Evolutionary conservation across 2,329 filamentous ascomycete genomes (phyloP).

Genomic region (Tolypocladium inflatum): DNA sequence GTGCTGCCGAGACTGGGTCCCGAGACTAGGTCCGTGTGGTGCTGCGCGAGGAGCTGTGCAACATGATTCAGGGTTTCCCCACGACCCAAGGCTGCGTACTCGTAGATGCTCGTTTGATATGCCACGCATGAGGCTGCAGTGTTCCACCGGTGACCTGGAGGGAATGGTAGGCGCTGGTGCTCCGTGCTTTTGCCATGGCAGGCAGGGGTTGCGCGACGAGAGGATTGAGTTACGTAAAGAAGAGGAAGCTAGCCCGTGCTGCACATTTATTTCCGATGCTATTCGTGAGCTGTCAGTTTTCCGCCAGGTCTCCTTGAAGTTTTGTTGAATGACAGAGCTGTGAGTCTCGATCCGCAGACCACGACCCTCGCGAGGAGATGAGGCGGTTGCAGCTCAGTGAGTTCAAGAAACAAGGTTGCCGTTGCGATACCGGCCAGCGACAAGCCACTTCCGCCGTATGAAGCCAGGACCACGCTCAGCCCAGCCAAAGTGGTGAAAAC

Average conservation of each 20-base stretch:
- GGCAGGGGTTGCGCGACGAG: neutral
- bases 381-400: neutral
- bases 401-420: neutral
- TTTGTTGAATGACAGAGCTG: neutral
- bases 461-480: neutral
- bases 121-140: neutral
- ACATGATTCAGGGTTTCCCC: neutral
- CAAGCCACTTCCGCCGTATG: neutral
- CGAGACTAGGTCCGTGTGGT: neutral
- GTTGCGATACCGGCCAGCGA: neutral
- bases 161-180: neutral
- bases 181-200: neutral
- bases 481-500: neutral
- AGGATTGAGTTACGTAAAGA: neutral
- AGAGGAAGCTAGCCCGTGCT: neutral
- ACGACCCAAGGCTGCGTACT: neutral
- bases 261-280: too few species aligned
- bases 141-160: neutral
- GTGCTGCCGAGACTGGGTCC: conserved; percentile 1
- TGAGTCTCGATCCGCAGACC: neutral
- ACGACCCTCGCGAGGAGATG: neutral
- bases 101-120: neutral
- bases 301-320: neutral
- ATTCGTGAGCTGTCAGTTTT: neutral
- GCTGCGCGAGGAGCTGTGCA: neutral